Conservation (phyloP, 495 filamentous ascomycete species). For the Bacidia gigantensis region DNA sequence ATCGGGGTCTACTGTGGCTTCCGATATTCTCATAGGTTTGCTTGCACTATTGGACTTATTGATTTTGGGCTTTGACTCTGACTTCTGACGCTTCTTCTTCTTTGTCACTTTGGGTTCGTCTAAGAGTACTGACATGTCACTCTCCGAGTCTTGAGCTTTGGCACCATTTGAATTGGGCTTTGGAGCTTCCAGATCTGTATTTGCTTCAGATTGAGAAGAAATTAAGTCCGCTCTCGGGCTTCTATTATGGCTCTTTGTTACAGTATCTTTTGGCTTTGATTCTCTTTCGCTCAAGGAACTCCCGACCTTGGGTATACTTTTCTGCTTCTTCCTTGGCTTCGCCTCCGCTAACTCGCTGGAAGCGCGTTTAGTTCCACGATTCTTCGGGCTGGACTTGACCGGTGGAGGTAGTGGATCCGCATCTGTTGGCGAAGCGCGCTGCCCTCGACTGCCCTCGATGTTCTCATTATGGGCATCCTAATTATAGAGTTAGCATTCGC, state of each 20-base stretch:
- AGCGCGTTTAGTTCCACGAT: neutral
- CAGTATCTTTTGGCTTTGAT: neutral
- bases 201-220: neutral
- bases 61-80: conserved; percentile 18
- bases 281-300: neutral
- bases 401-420: neutral
- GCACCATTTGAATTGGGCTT: conserved; percentile 16
- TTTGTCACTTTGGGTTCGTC: conserved; percentile 52
- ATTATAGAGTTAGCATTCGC: neutral
- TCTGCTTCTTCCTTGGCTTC: conserved; percentile 6
- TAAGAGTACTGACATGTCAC: conserved; percentile 64
- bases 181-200: neutral
- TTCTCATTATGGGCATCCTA: conserved; percentile 11
- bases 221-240: too few relatives aligned
- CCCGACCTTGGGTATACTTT: neutral
- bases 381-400: neutral
- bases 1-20: conserved; percentile 36
- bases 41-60: conserved; percentile 14
- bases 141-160: conserved; percentile 46
- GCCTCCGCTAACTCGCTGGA: neutral
- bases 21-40: conserved; percentile 24
- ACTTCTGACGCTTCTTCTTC: conserved; percentile 27
- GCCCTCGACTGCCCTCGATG: neutral
- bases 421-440: neutral
- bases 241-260: too few relatives aligned